Evolutionary conservation across 371 early-diverging fungal genomes (phyloP).

Genomic region (Conidiobolus incongruus): DNA sequence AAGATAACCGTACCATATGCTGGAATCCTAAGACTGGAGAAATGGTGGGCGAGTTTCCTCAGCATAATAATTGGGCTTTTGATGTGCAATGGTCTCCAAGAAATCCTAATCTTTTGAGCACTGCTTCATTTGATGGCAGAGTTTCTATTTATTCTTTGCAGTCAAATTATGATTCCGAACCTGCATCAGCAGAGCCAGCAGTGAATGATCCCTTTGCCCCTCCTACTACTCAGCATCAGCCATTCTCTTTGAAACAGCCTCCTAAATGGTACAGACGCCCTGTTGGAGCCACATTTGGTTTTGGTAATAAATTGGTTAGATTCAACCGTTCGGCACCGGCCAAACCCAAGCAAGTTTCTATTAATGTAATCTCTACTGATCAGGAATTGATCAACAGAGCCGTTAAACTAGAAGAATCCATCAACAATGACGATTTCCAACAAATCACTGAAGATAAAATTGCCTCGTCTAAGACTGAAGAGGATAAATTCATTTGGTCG

Average conservation of each 20-base stretch:
- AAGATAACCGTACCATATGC: conserved; percentile 80
- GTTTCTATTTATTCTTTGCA: conserved; percentile 69
- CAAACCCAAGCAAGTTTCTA: conserved; percentile 13
- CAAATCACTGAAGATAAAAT: conserved; percentile 22
- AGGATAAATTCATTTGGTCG: conserved; percentile 53
- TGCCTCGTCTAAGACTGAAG: conserved; percentile 14
- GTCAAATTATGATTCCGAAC: conserved; percentile 14
- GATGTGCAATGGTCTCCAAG: conserved; percentile 82
- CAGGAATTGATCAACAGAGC: conserved; percentile 34
- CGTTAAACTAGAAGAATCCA: conserved; percentile 29
- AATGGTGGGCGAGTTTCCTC: conserved; percentile 51
- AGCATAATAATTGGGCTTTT: conserved; percentile 67
- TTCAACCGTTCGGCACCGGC: conserved; percentile 23
- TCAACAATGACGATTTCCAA: conserved; percentile 24
- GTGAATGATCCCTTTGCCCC: conserved; percentile 56
- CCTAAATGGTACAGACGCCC: conserved; percentile 93
- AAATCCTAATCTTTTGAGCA: conserved; percentile 70
- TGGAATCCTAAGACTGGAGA: conserved; percentile 63
- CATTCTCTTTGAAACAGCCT: conserved; percentile 54
- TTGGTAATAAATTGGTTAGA: conserved; percentile 66
- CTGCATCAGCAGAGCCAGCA: conserved; percentile 9
- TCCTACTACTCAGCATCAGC: conserved; percentile 9
- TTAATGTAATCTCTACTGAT: conserved; percentile 32
- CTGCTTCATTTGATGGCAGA: conserved; percentile 73
- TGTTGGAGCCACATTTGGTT: conserved; percentile 71